Base-by-base conservation (phyloP, 352 stramenopile genomes). In the Pythium aristosporum region DNA sequence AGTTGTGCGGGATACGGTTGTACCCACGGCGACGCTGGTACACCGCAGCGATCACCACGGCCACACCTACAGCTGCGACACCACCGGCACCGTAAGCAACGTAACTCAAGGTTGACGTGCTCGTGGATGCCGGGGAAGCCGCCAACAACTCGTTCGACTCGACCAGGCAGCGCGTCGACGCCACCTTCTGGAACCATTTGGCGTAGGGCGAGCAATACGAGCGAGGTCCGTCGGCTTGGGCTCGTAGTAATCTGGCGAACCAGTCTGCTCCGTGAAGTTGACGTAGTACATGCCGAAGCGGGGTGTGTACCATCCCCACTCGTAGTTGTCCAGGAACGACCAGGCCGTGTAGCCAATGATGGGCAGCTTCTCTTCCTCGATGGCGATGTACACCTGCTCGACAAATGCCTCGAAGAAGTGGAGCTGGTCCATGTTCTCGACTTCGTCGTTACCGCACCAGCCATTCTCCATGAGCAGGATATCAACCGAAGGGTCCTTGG, bases 261-360 rank as follows among this genome's bases (percentile, higher is more conserved):
- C 76, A 0, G 65, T 78, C 9, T 65, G 44, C 37, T 66, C 61
- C 25, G 77, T 74, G 47, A 74, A 88, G 53, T 90, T 76, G 47
- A 89, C 78, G 68, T 87, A 86, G 65, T 77, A 90, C 39, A 89
- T 67, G 3, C 80, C 80, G 51, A 88, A 89, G 36, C 78, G 78
- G 18, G 78, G 76, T 25, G 73, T 70, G 63, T 79, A 90, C 16
- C 77, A 87, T 3, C 91, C 80, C 93, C 93, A 98, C 72, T 98
- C 95, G 69, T 97, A 98, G 65, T 98, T 98, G 68, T 98, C 91
- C 49, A 98, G 63, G 43, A 99, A 88, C 37, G 76, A 92, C 94
- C 93, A 98, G 7, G 84, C 89, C 72, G 91, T 98, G 75, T 98
- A 99, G 6, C 91, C 94, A 55, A 88, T 76, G 36, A 99, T 67